Base-by-base conservation (phyloP, 2,329 filamentous ascomycete genomes). In the Xylaria sp. region DNA sequence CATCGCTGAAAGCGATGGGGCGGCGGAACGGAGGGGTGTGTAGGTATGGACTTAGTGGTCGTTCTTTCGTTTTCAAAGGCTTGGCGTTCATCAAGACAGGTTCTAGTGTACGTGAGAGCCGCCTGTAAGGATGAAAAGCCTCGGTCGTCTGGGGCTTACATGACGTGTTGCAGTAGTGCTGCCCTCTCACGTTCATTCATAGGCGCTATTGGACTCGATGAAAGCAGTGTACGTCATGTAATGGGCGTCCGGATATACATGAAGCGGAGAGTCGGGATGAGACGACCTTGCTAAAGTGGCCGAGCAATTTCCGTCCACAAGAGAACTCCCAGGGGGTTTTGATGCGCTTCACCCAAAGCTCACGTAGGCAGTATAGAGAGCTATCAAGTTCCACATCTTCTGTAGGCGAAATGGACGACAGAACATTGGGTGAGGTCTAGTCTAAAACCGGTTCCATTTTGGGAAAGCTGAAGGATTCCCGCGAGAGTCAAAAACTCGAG, bases 401-500 rank as follows among this genome's bases (percentile, higher is more conserved):
- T 28, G 34, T 20, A 20, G 15, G 52, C 28, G 50, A 34, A 46
- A 63, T 46, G 58, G 55, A 52, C 34, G 55, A 41, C 12, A 52
- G 50, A 54, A 41, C 32, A 25, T 56, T 56, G 18, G 50, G 37
- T 23, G 39, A 63, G 50, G 39, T 32, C 12, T 12, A 46, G 56
- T 46, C 28, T 58, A 50, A 60, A 50, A 46, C 58, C 32, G 44
- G 41, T 54, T 63, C 63, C 58, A 9, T 39, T 54, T 54, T 64
- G 55, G 46, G 46, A 34, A 59, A 67, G 59, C 62, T 62, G 62
- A 63, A 63, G 39, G 28, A 52, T 20, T 18, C 44, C 52, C 56
- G 65, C 34, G 52, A 54, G 56, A 68, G 65, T 65, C 37, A 70
- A 46, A 70, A 59, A 66, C 7, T 57, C 58, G 52, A 67, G 62